Evolutionary conservation across 2,329 filamentous ascomycete genomes (phyloP), one percentile per base, ranked within the genome.

Genomic region (Sphaceloma murrayae): DNA sequence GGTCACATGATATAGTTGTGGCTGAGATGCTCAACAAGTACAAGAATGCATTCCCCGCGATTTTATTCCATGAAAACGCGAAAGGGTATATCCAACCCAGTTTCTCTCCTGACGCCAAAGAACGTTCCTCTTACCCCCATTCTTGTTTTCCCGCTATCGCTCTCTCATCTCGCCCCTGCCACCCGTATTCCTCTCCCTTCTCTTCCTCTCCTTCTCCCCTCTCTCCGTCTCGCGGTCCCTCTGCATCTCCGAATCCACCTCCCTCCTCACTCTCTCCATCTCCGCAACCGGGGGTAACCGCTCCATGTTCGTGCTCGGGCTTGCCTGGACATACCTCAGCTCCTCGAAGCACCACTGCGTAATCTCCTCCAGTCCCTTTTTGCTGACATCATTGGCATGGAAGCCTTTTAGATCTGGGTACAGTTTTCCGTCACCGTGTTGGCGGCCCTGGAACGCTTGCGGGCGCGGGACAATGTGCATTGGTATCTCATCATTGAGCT

Each of bases 371-470:
- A 75, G 71, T 4, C 83, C 74, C 56, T 94, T 93, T 55, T 82
- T 77, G 59, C 95, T 95, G 57, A 80, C 78, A 46, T 78, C 73
- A 31, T 72, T 66, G 44, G 64, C 71, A 51, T 71, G 67, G 53
- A 89, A 82, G 38, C 87, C 89, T 55, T 83, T 77, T n/a, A 96
- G 74, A 3, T 84, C 82, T 0, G 91, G 91, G 58, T 95, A 91
- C 10, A 98, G 74, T 17, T 81, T 82, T 56, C 67, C 66, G 30
- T 65, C 62, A 18, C 68, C 68, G 45, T 89, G 87, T 50, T 91
- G 84, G 31, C 86, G 82, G 34, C 84, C 78, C 43, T 62, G 56
- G 65, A 98, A 98, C 51, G 93, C 87, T 51, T 85, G 80, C 47
- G 87, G 78, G 70, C 89, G 93, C 0, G 87, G 85, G 5, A 89